A percentile compares a stretch with the other conserved stretches of the same genome.
Evolutionary conservation across 305 asterid genomes (phyloP).

Genomic region (Petunia hybrid): DNA sequence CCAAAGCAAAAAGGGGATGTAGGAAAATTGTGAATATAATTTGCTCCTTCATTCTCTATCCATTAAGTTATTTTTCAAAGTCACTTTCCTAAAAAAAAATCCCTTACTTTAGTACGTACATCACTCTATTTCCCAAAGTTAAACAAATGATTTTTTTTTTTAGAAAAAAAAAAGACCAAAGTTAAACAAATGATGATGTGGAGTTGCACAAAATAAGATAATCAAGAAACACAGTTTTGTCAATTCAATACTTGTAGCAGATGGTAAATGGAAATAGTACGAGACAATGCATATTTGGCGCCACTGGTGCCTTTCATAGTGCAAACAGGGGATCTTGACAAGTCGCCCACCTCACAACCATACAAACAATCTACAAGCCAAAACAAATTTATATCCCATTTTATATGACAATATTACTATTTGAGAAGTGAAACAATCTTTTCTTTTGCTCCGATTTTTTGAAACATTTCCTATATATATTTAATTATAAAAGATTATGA

Average conservation of each 20-base stretch:
- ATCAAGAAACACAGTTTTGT: neutral
- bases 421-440: neutral
- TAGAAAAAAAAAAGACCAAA: too few relatives aligned
- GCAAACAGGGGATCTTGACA: constrained; percentile 17
- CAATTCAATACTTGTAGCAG: neutral
- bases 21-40: too few relatives aligned
- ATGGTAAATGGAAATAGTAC: neutral
- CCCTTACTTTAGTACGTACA: neutral
- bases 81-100: neutral
- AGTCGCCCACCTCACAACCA: neutral
- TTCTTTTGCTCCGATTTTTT: neutral
- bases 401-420: neutral
- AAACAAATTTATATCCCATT: constrained; percentile 7
- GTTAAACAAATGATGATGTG: neutral
- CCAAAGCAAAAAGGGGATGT: neutral
- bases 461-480: constrained; percentile 2
- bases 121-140: neutral
- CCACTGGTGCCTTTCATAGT: neutral
- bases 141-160: too few relatives aligned
- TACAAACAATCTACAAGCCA: neutral
- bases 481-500: neutral
- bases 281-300: neutral
- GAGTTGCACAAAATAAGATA: constrained; percentile 11
- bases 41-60: neutral
- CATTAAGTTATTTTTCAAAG: neutral